phyloP scores from a whole-genome alignment of 1,139 yeast species.

The Yamadazyma sp. region DNA sequence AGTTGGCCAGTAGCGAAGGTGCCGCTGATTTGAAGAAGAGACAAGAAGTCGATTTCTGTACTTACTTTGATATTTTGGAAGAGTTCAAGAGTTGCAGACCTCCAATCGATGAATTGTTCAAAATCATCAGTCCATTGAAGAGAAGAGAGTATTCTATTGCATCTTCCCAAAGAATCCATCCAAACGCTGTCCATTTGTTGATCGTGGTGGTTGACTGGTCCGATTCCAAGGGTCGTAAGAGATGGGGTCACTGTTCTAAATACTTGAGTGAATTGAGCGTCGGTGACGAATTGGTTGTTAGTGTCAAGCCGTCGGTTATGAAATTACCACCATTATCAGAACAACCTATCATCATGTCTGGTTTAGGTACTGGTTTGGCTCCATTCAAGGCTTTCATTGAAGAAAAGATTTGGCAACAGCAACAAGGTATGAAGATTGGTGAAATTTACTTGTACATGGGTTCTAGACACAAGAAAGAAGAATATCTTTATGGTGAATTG shows the following conservation, averaged over 20 bases:
- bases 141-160: conserved; percentile 99
- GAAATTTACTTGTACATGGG: conserved; percentile 88
- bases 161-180: conserved; percentile 89
- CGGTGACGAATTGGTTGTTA: conserved; percentile 87
- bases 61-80: conserved; percentile 79
- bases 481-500: conserved; percentile 91
- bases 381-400: conserved; percentile 98
- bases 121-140: conserved; percentile 80
- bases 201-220: conserved; percentile 97
- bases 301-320: conserved; percentile 97
- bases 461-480: conserved; percentile 94
- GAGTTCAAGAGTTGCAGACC: conserved; percentile 87
- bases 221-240: conserved; percentile 79
- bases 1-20: conserved; percentile 75
- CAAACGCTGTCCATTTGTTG: conserved; percentile 85
- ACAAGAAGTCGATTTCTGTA: conserved; percentile 79
- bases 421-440: conserved; percentile 88
- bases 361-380: conserved; percentile 97
- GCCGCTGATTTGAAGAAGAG: conserved; percentile 82
- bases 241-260: conserved; percentile 95
- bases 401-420: conserved; percentile 91
- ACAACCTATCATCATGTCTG: conserved; percentile 95
- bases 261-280: conserved; percentile 74
- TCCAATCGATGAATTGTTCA: conserved; percentile 65
- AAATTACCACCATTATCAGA: conserved; percentile 84